A percentile compares a stretch with the other conserved stretches of the same genome.
Conservation (phyloP, 2,329 filamentous ascomycete genomes). For the Aspergillus fijiensis region DNA sequence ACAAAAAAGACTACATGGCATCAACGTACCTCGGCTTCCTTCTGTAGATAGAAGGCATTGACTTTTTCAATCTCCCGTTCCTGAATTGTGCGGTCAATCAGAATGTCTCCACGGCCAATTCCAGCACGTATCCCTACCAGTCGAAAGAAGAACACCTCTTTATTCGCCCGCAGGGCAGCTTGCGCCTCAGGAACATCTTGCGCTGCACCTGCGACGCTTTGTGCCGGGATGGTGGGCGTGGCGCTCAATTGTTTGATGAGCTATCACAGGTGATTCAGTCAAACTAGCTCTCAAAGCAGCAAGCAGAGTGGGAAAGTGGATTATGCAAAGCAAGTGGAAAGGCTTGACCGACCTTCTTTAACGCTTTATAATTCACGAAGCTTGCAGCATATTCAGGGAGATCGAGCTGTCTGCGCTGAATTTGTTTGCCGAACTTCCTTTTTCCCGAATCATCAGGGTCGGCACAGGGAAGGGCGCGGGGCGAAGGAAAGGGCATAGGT, state of each 20-base stretch:
- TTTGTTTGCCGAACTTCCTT: slow-evolving; percentile 99
- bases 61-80: slow-evolving; percentile 98
- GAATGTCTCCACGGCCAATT: background rate
- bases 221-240: slow-evolving; percentile 77
- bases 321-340: slow-evolving; percentile 1
- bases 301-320: background rate
- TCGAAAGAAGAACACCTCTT: slow-evolving; percentile 97
- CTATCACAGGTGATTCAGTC: slow-evolving; percentile 52
- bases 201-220: slow-evolving; percentile 56
- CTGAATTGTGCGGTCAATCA: slow-evolving; percentile 48
- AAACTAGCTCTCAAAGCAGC: background rate
- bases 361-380: slow-evolving; percentile 98
- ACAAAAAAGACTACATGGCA: slow-evolving; percentile 2
- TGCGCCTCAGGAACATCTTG: slow-evolving; percentile 68
- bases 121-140: slow-evolving; percentile 60
- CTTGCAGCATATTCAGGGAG: slow-evolving; percentile 98
- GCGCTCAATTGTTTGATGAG: slow-evolving; percentile 98
- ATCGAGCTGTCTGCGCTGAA: slow-evolving; percentile 97
- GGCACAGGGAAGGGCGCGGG: background rate
- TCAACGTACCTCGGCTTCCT: slow-evolving; percentile 83
- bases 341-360: slow-evolving; percentile 76
- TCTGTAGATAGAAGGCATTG: slow-evolving; percentile 95
- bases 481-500: background rate
- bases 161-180: slow-evolving; percentile 88
- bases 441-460: slow-evolving; percentile 14